Conservation (phyloP, 371 early-diverging fungal genomes). For the Coemansia sp. region DNA sequence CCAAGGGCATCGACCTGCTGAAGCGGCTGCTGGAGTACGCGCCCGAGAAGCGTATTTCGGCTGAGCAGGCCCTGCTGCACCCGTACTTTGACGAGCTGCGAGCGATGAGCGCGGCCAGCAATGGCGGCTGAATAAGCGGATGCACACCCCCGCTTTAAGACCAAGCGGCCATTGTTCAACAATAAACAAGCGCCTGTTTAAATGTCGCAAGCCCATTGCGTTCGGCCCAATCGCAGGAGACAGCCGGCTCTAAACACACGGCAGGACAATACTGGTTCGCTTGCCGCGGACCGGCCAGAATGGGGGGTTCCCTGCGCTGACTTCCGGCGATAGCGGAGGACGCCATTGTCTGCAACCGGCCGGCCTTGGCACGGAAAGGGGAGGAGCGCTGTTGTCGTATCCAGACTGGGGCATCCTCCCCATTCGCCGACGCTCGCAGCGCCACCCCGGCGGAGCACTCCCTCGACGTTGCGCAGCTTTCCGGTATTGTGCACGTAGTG, state of each 20-base stretch:
- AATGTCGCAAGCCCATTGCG: no score
- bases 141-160: not conserved
- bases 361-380: no score
- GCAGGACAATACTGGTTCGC: no score
- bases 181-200: no score
- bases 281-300: no score
- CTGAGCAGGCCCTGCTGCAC: slow-evolving; percentile 56
- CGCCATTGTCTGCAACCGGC: not conserved
- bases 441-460: no score
- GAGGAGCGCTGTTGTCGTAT: no score
- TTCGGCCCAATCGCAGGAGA: no score
- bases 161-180: not conserved
- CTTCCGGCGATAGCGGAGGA: not conserved
- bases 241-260: no score
- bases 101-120: slow-evolving; percentile 16
- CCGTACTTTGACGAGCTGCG: slow-evolving; percentile 50
- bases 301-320: slow-evolving; percentile 1
- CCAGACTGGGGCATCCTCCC: not conserved
- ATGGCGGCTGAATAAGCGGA: not conserved
- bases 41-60: slow-evolving; percentile 61
- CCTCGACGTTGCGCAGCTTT: no score
- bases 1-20: slow-evolving; percentile 78
- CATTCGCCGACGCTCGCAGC: not conserved
- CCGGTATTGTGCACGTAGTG: no score
- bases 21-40: slow-evolving; percentile 57